A percentile compares a stretch with the other conserved stretches of the same genome.
Conservation (phyloP, 352 stramenopile genomes). For the Globisporangium camurandrum region DNA sequence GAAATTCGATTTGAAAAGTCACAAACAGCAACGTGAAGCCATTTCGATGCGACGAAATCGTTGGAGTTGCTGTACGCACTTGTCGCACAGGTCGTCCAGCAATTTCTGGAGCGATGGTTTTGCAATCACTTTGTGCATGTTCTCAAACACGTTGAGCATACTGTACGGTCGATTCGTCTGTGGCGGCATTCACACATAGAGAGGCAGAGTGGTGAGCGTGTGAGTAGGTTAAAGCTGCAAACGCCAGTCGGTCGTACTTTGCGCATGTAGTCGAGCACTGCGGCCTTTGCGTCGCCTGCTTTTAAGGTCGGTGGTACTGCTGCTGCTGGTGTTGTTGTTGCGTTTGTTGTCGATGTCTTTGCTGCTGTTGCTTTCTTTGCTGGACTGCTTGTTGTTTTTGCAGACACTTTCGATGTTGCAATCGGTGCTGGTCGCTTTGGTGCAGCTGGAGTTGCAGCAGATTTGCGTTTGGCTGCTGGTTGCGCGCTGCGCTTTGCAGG, state of each 20-base stretch:
- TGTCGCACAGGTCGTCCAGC: constrained; percentile 58
- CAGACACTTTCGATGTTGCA: constrained; percentile 5
- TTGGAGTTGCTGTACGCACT: constrained; percentile 20
- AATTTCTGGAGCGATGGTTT: constrained; percentile 72
- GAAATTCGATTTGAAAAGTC: too few relatives aligned
- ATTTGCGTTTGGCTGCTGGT: constrained; percentile 20
- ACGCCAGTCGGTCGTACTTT: constrained; percentile 35
- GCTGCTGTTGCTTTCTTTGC: constrained; percentile 3
- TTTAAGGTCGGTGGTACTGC: constrained; percentile 25
- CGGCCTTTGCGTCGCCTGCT: constrained; percentile 27
- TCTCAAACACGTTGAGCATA: constrained; percentile 82
- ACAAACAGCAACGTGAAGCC: neutral
- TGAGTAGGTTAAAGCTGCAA: too few relatives aligned
- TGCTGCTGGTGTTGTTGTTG: constrained; percentile 4
- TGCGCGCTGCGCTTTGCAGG: constrained; percentile 6
- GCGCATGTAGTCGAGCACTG: constrained; percentile 70
- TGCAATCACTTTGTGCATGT: constrained; percentile 65
- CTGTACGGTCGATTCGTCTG: constrained; percentile 80
- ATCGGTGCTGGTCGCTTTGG: constrained; percentile 5
- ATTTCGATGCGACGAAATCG: neutral
- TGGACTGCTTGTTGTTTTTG: constrained; percentile 19
- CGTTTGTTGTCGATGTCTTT: neutral
- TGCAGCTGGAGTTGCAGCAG: constrained; percentile 5
- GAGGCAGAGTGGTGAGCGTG: too few relatives aligned
- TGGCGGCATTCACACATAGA: neutral